Conservation (phyloP, 1,284 basidiomycete species). For the Microbotryum intermedium region DNA sequence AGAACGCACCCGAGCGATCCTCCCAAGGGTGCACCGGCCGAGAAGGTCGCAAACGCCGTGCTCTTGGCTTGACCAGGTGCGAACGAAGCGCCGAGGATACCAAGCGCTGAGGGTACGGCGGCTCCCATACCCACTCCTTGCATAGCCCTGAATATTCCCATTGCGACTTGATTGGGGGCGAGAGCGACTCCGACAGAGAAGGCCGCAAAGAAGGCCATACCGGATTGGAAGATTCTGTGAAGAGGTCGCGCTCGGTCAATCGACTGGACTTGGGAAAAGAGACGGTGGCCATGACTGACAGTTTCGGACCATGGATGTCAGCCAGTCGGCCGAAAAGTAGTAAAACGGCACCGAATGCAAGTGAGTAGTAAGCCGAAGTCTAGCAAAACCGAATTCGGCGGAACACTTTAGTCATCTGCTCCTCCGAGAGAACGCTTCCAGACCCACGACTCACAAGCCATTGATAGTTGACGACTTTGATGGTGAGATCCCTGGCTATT, state of each 20-base stretch:
- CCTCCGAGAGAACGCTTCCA: too few species aligned
- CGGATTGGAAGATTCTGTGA: conserved; percentile 23
- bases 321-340: conserved; percentile 61
- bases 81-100: conserved; percentile 36
- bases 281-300: conserved; percentile 23
- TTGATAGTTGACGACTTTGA: conserved; percentile 9
- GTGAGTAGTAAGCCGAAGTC: conserved; percentile 20
- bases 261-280: background rate
- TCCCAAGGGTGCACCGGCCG: conserved; percentile 66
- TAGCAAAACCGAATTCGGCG: background rate
- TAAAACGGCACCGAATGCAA: conserved; percentile 42
- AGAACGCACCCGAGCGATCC: conserved; percentile 57
- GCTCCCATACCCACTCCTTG: background rate
- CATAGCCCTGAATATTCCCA: conserved; percentile 36
- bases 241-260: background rate
- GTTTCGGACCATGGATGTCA: conserved; percentile 62
- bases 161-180: conserved; percentile 33
- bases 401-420: too few species aligned
- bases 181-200: conserved; percentile 37
- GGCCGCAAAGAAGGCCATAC: conserved; percentile 35
- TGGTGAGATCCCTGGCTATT: conserved; percentile 7
- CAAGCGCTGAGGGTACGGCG: conserved; percentile 25
- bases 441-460: conserved; percentile 2
- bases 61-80: conserved; percentile 38
- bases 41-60: conserved; percentile 35